Base-by-base conservation (phyloP, 305 asterid species). In the Fraxinus velutina region DNA sequence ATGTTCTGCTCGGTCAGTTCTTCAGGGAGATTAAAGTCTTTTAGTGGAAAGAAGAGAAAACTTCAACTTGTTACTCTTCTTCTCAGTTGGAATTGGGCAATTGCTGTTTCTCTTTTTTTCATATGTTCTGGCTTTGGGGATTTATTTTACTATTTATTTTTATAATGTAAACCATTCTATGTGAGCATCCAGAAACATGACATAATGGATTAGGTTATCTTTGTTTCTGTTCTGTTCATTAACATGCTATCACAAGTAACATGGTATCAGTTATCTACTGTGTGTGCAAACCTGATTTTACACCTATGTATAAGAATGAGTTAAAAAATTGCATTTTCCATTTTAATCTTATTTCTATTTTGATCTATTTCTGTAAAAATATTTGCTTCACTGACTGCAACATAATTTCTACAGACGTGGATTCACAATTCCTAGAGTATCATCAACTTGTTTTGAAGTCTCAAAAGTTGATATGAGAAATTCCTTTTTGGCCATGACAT, bases 361-460 rank as follows among this genome's bases (percentile, higher is more conserved):
- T 6, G 6, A 19, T 71, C 55, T 32, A 27, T 50, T 52, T 79
- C 29, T 79, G 80, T 52, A 64, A 82, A 70, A 80, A 32, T 47
- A 76, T 27, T 60, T 77, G 77, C 76, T 52, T 64, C 73, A 82
- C 39, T 80, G 68, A 50, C 81, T 10, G 13, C 27, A 44, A 75
- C 4, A 2, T 81, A 74, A 79, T 82, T 78, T 77, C 73, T 74
- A 77, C 96, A 92, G 98, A 83, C 87, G 52, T 80, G 92, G 94
- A 60, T 83, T 89, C 57, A 75, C 74, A 80, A 80, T 90, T 82
- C 94, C 93, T 77, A 87, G 93, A 86, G 78, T 96, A 81, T 86
- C 95, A 17, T 86, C 90, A 73, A 91, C 97, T 27, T 88, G 84
- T 85, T 93, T 94, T 89, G 98, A 92, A 90, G 88, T 96, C 83